These are phyloP conservation scores for Lycium ferocissimum DNA, from an alignment of 257 asterid genomes.

Conservation along the genomic window DNA sequence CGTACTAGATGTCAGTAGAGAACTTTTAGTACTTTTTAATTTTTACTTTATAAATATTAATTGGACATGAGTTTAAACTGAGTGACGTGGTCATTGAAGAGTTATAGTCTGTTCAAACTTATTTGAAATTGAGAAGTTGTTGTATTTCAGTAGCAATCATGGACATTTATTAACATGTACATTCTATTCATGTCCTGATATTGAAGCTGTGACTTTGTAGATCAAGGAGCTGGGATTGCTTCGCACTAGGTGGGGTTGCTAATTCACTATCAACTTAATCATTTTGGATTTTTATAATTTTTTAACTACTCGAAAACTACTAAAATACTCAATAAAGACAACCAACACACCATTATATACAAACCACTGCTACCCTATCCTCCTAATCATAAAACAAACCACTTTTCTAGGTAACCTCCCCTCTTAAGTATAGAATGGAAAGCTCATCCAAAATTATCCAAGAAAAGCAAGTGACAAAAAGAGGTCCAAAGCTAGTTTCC, in stretches of 20 bases:
- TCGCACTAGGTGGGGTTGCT: too few species aligned
- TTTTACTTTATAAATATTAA: too few species aligned
- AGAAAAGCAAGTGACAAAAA: neutral
- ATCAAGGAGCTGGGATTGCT: too few species aligned
- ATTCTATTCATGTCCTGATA: too few species aligned
- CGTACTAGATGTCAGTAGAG: neutral
- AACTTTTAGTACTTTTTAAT: neutral
- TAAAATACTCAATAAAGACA: slow-evolving; percentile 26
- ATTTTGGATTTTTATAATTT: neutral
- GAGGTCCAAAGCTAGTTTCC: neutral
- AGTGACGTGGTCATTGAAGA: neutral
- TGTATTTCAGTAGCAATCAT: neutral
- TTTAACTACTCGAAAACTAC: neutral
- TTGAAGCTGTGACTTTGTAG: too few species aligned
- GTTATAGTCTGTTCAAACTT: neutral
- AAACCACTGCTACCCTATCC: neutral
- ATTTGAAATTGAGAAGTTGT: neutral
- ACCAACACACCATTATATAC: slow-evolving; percentile 21
- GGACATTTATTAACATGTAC: neutral
- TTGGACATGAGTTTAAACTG: neutral
- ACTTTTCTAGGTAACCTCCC: neutral
- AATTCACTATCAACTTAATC: neutral
- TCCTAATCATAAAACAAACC: slow-evolving; percentile 1
- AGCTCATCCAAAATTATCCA: slow-evolving; percentile 14
- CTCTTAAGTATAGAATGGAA: slow-evolving; percentile 28